Evolutionary conservation across 257 asterid genomes (phyloP).

Genomic region (Solanum clarkiae): DNA sequence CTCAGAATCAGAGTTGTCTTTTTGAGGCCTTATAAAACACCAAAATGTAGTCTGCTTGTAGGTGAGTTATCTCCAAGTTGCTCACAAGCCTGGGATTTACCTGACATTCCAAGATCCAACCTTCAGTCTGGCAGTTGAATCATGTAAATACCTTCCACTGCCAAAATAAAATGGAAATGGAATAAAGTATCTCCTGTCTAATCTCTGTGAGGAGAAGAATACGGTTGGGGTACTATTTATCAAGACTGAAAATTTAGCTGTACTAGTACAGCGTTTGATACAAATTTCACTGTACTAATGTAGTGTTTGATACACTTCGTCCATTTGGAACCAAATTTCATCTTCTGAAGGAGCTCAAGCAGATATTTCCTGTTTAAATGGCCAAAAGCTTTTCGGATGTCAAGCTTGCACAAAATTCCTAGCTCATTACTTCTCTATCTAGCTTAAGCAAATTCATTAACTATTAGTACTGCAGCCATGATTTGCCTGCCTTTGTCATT

Average conservation of each 20-base stretch:
- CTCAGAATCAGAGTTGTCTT: neutral
- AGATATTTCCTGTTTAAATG: neutral
- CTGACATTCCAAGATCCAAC: no score
- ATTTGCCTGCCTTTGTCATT: neutral
- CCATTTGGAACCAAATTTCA: neutral
- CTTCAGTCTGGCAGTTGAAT: no score
- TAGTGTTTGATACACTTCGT: neutral
- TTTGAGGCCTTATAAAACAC: neutral
- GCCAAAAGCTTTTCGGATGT: neutral
- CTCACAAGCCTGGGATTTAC: no score
- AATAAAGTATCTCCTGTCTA: neutral
- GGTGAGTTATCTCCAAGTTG: no score
- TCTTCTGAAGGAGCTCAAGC: neutral
- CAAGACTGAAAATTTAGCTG: neutral
- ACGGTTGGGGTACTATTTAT: no score
- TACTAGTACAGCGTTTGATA: neutral
- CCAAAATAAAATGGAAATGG: neutral
- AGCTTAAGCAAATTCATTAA: neutral
- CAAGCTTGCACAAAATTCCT: neutral
- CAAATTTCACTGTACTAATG: neutral
- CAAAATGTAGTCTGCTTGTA: no score
- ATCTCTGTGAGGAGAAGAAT: neutral
- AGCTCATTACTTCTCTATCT: neutral
- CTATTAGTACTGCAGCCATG: neutral
- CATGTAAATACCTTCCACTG: neutral